Percentiles rank a stretch among this genome's conserved stretches.
phyloP scores from a whole-genome alignment of 768 basidiomycete species.

The Boletus reticulatus region DNA sequence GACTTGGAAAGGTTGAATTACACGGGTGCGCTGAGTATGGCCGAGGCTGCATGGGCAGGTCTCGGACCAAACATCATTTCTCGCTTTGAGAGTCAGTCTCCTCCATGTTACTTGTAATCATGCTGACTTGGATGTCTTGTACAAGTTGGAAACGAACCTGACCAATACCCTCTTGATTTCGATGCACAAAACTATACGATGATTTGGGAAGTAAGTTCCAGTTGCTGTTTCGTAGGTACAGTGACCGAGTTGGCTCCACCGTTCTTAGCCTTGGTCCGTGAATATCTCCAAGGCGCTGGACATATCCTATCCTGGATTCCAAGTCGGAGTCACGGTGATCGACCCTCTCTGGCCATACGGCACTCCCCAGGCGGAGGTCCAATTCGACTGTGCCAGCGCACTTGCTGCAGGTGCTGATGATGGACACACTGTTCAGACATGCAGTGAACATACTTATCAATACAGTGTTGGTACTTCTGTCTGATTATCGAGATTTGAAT shows the following conservation, averaged over 20 bases:
- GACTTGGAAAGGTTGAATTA: slow-evolving; percentile 45
- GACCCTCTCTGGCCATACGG: slow-evolving; percentile 54
- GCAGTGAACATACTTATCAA: slow-evolving; percentile 51
- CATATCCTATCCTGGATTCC: slow-evolving; percentile 41
- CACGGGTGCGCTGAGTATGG: slow-evolving; percentile 41
- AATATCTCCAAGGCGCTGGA: slow-evolving; percentile 44
- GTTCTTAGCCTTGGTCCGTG: slow-evolving; percentile 44
- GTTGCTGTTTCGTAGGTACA: not conserved
- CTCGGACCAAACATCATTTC: slow-evolving; percentile 37
- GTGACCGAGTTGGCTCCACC: not conserved
- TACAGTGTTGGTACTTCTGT: slow-evolving; percentile 40
- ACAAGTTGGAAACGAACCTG: slow-evolving; percentile 53
- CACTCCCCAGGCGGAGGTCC: slow-evolving; percentile 33
- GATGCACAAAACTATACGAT: slow-evolving; percentile 43
- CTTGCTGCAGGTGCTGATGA: slow-evolving; percentile 45
- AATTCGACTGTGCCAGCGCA: slow-evolving; percentile 48
- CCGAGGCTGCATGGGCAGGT: slow-evolving; percentile 39
- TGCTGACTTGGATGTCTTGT: not conserved
- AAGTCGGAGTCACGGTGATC: slow-evolving; percentile 48
- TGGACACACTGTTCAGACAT: slow-evolving; percentile 41
- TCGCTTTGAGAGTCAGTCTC: slow-evolving; percentile 43
- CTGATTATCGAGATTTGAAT: slow-evolving; percentile 38
- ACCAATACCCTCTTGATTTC: slow-evolving; percentile 42
- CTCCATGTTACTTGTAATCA: not conserved
- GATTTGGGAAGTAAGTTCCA: slow-evolving; percentile 41